phyloP scores from a whole-genome alignment of 495 filamentous ascomycete species.

The Chaetomium tenue region DNA sequence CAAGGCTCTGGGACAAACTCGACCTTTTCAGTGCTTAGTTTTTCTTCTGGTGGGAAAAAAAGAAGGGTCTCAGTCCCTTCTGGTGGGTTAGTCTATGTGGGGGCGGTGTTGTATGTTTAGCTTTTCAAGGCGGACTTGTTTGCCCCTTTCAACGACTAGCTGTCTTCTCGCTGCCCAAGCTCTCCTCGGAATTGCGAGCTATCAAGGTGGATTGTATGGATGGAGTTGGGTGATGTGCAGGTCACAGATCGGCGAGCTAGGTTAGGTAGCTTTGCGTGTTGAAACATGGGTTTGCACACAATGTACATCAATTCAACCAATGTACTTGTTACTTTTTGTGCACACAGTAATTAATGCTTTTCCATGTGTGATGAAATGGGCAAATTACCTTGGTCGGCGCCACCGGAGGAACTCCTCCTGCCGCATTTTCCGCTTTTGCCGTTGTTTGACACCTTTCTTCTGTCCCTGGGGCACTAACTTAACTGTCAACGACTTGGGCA shows the following conservation, averaged over 20 bases:
- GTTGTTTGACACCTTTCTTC: too few relatives aligned
- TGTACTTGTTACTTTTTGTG: background rate
- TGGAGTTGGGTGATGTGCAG: slow-evolving; percentile 11
- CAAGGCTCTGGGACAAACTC: slow-evolving; percentile 13
- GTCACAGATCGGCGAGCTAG: background rate
- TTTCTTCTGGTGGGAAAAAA: background rate
- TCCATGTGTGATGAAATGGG: slow-evolving; percentile 1
- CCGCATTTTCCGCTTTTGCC: too few relatives aligned
- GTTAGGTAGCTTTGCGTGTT: background rate
- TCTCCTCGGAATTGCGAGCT: background rate
- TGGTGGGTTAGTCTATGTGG: too few relatives aligned
- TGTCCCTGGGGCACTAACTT: too few relatives aligned
- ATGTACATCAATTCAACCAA: background rate
- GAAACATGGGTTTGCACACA: slow-evolving; percentile 3
- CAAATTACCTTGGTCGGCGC: background rate
- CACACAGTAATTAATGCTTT: background rate
- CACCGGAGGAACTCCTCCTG: background rate
- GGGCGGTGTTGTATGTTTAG: too few relatives aligned
- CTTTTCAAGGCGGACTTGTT: background rate
- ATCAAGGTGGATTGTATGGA: slow-evolving; percentile 5
- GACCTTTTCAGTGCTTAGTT: background rate
- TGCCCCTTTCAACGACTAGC: background rate
- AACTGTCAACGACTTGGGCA: too few relatives aligned
- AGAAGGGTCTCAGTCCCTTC: too few relatives aligned
- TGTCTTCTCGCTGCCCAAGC: background rate